phyloP scores from a whole-genome alignment of 1,139 yeast species.

The Citeromyces hawaiiensis region DNA sequence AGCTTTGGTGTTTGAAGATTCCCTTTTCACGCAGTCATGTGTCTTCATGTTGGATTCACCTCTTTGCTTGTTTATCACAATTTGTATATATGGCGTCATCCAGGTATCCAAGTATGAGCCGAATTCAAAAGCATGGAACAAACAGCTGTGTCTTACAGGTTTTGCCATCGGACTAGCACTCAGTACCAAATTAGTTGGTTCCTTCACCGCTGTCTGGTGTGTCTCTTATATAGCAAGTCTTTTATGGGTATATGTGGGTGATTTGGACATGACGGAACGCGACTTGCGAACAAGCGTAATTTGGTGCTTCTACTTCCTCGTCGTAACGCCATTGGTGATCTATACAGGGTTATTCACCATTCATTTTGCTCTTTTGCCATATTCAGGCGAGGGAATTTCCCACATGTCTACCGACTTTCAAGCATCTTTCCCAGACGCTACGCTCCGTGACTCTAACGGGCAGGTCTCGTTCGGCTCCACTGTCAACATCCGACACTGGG shows the following conservation, averaged over 20 bases:
- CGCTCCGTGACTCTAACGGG: conserved; percentile 26
- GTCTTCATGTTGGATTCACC: conserved; percentile 37
- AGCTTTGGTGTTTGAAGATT: conserved; percentile 37
- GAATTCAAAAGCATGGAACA: conserved; percentile 31
- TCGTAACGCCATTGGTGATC: conserved; percentile 34
- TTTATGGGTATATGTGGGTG: conserved; percentile 48
- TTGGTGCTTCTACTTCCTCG: conserved; percentile 21
- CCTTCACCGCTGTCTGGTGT: conserved; percentile 39
- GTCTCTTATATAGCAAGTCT: conserved; percentile 24
- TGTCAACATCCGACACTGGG: conserved; percentile 52
- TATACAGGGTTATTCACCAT: conserved; percentile 33
- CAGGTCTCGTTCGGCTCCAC: conserved; percentile 53
- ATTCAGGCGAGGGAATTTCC: conserved; percentile 36
- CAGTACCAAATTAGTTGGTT: conserved; percentile 42
- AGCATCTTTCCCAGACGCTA: conserved; percentile 29
- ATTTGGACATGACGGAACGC: conserved; percentile 25
- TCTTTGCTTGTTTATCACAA: conserved; percentile 29
- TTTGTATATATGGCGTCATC: conserved; percentile 31
- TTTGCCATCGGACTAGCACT: conserved; percentile 37
- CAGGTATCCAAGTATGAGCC: conserved; percentile 22
- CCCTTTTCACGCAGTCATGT: conserved; percentile 37
- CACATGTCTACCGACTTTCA: conserved; percentile 47
- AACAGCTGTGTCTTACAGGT: conserved; percentile 27
- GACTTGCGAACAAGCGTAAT: conserved; percentile 12
- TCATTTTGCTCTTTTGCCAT: conserved; percentile 34